phyloP scores from a whole-genome alignment of 2,329 filamentous ascomycete species.

The Colletotrichum noveboracense region DNA sequence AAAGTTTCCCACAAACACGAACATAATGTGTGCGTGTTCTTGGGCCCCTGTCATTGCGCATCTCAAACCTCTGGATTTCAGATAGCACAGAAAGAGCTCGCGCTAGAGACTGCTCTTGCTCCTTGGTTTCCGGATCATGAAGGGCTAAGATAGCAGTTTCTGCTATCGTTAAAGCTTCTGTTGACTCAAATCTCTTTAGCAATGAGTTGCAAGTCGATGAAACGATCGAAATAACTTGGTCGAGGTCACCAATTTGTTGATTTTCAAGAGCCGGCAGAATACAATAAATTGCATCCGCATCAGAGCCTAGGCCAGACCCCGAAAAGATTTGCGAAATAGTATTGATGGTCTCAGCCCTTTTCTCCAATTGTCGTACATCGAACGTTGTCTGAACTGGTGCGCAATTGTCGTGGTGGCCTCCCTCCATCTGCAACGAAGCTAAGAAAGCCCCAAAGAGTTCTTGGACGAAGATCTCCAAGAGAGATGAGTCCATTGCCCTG shows the following conservation, averaged over 20 bases:
- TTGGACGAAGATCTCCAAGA: background rate
- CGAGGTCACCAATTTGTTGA: background rate
- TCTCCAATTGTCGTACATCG: accelerated
- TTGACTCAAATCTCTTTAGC: background rate
- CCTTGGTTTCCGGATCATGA: accelerated
- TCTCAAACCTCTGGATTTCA: too few relatives aligned
- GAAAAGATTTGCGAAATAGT: background rate
- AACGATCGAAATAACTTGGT: background rate
- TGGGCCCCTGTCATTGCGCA: too few relatives aligned
- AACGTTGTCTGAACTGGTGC: accelerated
- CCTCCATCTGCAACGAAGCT: accelerated
- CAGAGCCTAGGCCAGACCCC: background rate
- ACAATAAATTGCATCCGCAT: accelerated
- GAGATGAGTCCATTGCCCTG: accelerated
- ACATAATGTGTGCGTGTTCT: too few relatives aligned
- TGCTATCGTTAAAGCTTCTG: accelerated
- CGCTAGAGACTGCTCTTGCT: too few relatives aligned
- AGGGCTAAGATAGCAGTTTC: accelerated
- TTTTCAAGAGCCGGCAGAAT: accelerated
- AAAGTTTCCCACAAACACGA: too few relatives aligned
- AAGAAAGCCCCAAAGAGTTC: background rate
- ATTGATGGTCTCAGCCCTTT: background rate
- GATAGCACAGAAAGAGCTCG: too few relatives aligned
- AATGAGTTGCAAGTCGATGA: background rate
- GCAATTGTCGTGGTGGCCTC: accelerated